Percentiles rank a stretch among this genome's conserved stretches.
Evolutionary conservation across 1,284 basidiomycete genomes (phyloP).

Genomic region (Cryptococcus maquisensis): DNA sequence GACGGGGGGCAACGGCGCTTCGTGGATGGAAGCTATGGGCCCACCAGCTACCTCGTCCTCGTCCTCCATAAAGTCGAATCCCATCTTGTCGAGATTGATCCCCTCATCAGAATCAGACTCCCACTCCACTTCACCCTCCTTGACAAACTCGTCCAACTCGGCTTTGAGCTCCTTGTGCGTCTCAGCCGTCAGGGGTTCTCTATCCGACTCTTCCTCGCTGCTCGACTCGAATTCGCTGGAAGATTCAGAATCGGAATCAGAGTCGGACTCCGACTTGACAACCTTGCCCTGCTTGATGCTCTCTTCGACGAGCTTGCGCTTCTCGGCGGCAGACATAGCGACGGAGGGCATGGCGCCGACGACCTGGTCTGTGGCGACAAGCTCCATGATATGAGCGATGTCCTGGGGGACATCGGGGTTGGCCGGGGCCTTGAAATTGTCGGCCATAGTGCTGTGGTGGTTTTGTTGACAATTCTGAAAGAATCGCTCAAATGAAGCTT

Average conservation of each 20-base stretch:
- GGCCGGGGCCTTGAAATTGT: conserved; percentile 19
- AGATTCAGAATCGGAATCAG: conserved; percentile 14
- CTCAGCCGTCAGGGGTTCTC: conserved; percentile 26
- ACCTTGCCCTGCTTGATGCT: conserved; percentile 17
- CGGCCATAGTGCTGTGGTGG: background rate
- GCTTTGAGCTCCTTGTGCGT: conserved; percentile 23
- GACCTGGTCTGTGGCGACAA: conserved; percentile 39
- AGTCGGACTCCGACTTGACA: background rate
- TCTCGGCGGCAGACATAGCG: conserved; percentile 33
- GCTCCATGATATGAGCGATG: conserved; percentile 39
- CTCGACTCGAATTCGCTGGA: conserved; percentile 30
- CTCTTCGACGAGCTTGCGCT: conserved; percentile 32
- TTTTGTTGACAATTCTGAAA: background rate
- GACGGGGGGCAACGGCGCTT: conserved; percentile 43
- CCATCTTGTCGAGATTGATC: conserved; percentile 1
- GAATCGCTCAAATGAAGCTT: background rate
- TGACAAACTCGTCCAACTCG: conserved; percentile 24
- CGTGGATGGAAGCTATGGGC: conserved; percentile 47
- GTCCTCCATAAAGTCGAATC: conserved; percentile 19
- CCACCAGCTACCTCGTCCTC: conserved; percentile 16
- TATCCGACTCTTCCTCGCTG: conserved; percentile 24
- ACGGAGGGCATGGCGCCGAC: conserved; percentile 36
- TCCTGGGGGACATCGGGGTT: conserved; percentile 36
- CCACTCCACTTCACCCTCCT: background rate
- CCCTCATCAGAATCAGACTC: conserved; percentile 15